Conservation (phyloP, 495 filamentous ascomycete species). For the Talaromyces trachyspermus region DNA sequence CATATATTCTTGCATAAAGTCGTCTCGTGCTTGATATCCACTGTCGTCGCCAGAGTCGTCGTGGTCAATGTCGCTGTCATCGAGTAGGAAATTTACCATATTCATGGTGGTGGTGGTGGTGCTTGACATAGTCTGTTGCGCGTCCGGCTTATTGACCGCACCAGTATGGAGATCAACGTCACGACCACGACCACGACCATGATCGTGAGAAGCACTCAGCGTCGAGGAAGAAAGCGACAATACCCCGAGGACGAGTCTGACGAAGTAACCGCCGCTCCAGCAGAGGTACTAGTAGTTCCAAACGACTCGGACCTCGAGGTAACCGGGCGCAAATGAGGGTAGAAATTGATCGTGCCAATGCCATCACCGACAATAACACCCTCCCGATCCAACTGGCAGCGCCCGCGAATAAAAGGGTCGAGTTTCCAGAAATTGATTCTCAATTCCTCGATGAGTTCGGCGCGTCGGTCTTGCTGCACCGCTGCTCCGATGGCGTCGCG, state of each 20-base stretch:
- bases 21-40: slow-evolving; percentile 3
- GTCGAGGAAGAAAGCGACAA: not conserved
- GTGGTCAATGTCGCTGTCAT: not conserved
- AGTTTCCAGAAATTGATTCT: slow-evolving; percentile 74
- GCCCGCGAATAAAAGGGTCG: slow-evolving; percentile 68
- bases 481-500: slow-evolving; percentile 5
- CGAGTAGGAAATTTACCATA: too few species aligned
- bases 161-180: too few species aligned
- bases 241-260: too few species aligned
- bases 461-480: slow-evolving; percentile 36
- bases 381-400: slow-evolving; percentile 61
- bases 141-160: not conserved
- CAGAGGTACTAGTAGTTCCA: not conserved
- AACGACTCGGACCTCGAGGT: not conserved
- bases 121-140: not conserved
- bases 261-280: not conserved
- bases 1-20: slow-evolving; percentile 6
- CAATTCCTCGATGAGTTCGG: slow-evolving; percentile 53
- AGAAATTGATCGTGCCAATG: slow-evolving; percentile 7
- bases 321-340: slow-evolving; percentile 6
- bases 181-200: not conserved
- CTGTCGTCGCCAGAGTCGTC: not conserved
- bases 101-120: too few species aligned
- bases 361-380: slow-evolving; percentile 44
- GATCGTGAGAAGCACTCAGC: not conserved